Evolutionary conservation across 345 rosid species (phyloP).

Genomic region (Salix koriyanagi): DNA sequence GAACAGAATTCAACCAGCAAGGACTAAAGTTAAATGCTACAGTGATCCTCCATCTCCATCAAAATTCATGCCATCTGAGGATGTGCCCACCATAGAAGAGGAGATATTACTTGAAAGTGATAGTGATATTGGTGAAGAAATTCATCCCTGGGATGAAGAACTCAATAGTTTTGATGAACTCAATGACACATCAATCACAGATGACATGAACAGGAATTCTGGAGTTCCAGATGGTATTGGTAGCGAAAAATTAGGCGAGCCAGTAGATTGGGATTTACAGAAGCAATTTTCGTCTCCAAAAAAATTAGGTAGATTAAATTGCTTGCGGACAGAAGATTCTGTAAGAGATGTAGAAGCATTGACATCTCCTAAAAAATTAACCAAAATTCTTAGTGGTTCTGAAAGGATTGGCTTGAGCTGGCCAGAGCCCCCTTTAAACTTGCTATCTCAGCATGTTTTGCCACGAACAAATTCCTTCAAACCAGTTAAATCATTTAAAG

Average conservation of each 20-base stretch:
- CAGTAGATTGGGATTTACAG: conserved; percentile 39
- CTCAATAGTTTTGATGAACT: conserved; percentile 19
- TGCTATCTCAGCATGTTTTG: conserved; percentile 54
- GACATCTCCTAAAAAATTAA: conserved; percentile 27
- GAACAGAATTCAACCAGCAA: conserved; percentile 48
- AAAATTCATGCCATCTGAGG: conserved; percentile 62
- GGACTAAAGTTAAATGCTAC: conserved; percentile 51
- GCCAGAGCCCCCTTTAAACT: conserved; percentile 81
- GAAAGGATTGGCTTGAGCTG: conserved; percentile 78
- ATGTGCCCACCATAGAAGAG: conserved; percentile 59
- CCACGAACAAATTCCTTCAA: conserved; percentile 61
- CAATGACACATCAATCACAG: conserved; percentile 11
- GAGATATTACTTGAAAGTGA: conserved; percentile 68
- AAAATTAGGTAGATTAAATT: conserved; percentile 61
- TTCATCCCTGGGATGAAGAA: conserved; percentile 73
- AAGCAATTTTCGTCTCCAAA: conserved; percentile 55
- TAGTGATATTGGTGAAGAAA: conserved; percentile 72
- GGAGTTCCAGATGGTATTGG: conserved; percentile 7
- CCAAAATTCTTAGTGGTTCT: conserved; percentile 60
- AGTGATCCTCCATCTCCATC: conserved; percentile 98
- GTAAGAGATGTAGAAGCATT: conserved; percentile 14
- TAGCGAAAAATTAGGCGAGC: conserved; percentile 25
- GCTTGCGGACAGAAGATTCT: conserved; percentile 42
- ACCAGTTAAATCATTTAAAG: conserved; percentile 45
- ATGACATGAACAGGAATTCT: background rate